These are phyloP conservation scores for Eucalyptus victrix DNA, from an alignment of 345 rosid genomes.

Conservation along the genomic window DNA sequence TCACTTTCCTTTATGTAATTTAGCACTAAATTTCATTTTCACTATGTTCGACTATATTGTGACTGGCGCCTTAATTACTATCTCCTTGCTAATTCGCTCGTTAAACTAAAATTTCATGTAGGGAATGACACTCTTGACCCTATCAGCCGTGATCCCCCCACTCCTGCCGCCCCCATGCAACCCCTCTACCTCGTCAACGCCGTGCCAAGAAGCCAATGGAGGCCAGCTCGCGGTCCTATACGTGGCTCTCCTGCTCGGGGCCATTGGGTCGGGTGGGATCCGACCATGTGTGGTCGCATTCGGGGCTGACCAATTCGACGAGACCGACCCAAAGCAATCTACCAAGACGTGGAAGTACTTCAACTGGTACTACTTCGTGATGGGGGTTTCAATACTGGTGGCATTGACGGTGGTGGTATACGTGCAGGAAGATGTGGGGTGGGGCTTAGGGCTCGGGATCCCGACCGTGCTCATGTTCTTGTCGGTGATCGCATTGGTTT, in stretches of 20 bases:
- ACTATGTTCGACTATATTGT: background rate
- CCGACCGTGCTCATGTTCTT: constrained; percentile 67
- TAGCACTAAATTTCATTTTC: background rate
- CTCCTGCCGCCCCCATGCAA: constrained; percentile 70
- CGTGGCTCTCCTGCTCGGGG: constrained; percentile 51
- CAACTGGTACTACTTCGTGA: constrained; percentile 83
- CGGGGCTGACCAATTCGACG: constrained; percentile 80
- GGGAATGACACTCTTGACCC: constrained; percentile 71
- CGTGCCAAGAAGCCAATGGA: constrained; percentile 52
- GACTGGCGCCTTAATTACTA: background rate
- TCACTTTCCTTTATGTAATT: background rate
- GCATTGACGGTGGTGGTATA: constrained; percentile 76
- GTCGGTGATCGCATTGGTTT: constrained; percentile 35
- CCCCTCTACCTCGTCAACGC: constrained; percentile 8
- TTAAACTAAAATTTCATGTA: background rate
- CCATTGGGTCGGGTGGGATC: constrained; percentile 88
- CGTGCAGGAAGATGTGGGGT: constrained; percentile 73
- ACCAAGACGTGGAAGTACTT: constrained; percentile 66
- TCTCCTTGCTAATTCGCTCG: background rate
- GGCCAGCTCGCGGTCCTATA: constrained; percentile 36
- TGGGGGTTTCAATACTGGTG: constrained; percentile 59
- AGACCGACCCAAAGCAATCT: constrained; percentile 25
- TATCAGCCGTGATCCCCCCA: constrained; percentile 64
- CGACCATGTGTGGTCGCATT: constrained; percentile 84
- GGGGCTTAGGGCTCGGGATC: constrained; percentile 83